These are phyloP conservation scores for Cryptosporidium viatorum DNA, from an alignment of 169 alveolate species.

Conservation along the genomic window DNA sequence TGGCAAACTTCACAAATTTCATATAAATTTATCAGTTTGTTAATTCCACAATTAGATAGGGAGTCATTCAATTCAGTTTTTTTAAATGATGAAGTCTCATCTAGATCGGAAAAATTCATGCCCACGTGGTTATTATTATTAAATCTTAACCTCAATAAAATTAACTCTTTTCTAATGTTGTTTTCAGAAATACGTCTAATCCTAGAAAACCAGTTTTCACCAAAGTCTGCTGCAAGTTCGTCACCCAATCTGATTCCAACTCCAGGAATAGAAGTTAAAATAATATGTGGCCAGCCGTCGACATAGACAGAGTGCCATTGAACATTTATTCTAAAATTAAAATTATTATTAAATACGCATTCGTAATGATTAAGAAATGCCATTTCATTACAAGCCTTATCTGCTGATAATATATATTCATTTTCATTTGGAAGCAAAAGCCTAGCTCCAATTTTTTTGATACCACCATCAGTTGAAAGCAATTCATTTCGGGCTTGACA, in stretches of 20 bases:
- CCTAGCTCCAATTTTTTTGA: constrained; percentile 61
- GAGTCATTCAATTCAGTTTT: not conserved
- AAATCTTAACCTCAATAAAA: constrained; percentile 30
- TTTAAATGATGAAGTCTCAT: not conserved
- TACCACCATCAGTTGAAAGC: constrained; percentile 19
- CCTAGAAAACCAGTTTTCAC: constrained; percentile 89
- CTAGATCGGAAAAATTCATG: not conserved
- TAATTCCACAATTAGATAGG: not conserved
- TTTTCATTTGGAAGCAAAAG: constrained; percentile 86
- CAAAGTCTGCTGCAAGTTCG: constrained; percentile 92
- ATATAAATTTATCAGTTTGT: constrained; percentile 16
- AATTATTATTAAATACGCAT: constrained; percentile 85
- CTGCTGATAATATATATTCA: constrained; percentile 88
- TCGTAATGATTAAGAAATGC: constrained; percentile 91
- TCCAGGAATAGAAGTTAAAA: constrained; percentile 85
- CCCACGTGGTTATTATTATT: not conserved
- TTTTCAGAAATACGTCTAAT: constrained; percentile 86
- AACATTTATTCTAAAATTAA: constrained; percentile 84
- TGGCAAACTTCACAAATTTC: constrained; percentile 71
- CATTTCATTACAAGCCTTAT: constrained; percentile 89
- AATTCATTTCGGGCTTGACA: not conserved
- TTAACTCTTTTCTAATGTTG: constrained; percentile 81
- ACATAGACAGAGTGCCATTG: constrained; percentile 91
- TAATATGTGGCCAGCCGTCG: constrained; percentile 91
- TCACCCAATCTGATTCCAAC: constrained; percentile 89